These are phyloP conservation scores for Incumbomyces delicatus DNA, from an alignment of 2,329 filamentous ascomycete species.

Conservation along the genomic window DNA sequence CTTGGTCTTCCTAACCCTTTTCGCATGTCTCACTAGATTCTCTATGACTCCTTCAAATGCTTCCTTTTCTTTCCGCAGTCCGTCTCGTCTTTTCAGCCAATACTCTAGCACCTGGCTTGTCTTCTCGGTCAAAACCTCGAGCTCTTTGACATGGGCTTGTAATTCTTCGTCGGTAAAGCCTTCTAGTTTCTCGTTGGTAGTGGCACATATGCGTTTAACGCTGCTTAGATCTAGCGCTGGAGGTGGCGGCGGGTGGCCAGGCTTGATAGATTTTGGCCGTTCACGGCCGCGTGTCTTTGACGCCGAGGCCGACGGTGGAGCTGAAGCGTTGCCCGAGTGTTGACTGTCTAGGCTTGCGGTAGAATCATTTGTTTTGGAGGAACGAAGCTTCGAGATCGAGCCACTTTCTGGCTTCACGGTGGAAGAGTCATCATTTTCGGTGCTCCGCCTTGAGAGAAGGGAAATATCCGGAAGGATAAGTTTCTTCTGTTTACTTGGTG, in stretches of 20 bases:
- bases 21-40: conserved; percentile 83
- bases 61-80: conserved; percentile 80
- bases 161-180: conserved; percentile 74
- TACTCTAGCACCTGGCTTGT: conserved; percentile 74
- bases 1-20: conserved; percentile 57
- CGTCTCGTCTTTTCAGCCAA: conserved; percentile 78
- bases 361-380: conserved; percentile 26
- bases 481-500: conserved; percentile 96
- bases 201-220: conserved; percentile 67
- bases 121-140: conserved; percentile 59
- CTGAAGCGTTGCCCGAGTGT: conserved; percentile 21
- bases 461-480: conserved; percentile 77
- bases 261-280: conserved; percentile 40
- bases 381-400: conserved; percentile 23
- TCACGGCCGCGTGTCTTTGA: conserved; percentile 26
- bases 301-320: conserved; percentile 11
- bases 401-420: conserved; percentile 11
- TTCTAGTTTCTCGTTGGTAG: conserved; percentile 70
- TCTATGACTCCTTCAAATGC: conserved; percentile 95
- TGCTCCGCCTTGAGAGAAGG: conserved; percentile 43
- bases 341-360: conserved; percentile 24
- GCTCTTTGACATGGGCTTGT: conserved; percentile 55
- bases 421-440: conserved; percentile 45
- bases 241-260: conserved; percentile 44
- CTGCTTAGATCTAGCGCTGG: conserved; percentile 71